Base-by-base conservation (phyloP, 2,329 filamentous ascomycete genomes). In the Cytospora piceicola region DNA sequence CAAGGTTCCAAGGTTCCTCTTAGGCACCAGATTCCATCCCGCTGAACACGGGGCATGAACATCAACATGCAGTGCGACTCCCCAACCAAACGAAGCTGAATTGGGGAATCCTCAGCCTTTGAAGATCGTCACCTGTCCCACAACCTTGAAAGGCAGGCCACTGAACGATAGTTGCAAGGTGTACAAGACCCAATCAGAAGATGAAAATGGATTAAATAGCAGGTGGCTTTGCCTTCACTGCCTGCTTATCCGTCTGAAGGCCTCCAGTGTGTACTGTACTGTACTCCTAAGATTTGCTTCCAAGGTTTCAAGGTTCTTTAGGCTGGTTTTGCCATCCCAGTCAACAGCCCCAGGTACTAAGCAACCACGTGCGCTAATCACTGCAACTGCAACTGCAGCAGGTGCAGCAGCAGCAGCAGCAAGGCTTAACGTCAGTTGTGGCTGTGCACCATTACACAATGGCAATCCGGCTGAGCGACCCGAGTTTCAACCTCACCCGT, bases 391-490 rank as follows among this genome's bases (percentile, higher is more conserved):
- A 1, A n/a, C 46, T 8, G 46, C n/a, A 24, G 14, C n/a, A n/a
- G n/a, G n/a, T n/a, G n/a, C n/a, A n/a, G n/a, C n/a, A n/a, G n/a
- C 20, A 17, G 3, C 36, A 17, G 12, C 5, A 6, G 42, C 42
- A 49, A 49, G 46, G 46, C 46, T 49, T 9, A 24, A 9, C 7
- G n/a, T 24, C 46, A 42, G 46, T 34, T 61, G 52, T 52, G 58
- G 58, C 55, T 59, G 59, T 59, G 56, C 46, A 49, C 7, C 42
- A 22, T 46, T 14, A 42, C 42, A 1, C 34, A 46, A 46, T 49
- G 1, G n/a, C 22, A 22, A 14, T 24, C 22, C 24, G 39, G 46
- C 30, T 52, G 39, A 24, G 39, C 32, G 20, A 42, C 56, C 58
- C 56, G 34, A 56, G 46, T 24, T 61, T 32, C 39, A 32, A 29